Evolutionary conservation across 371 early-diverging fungal genomes (phyloP).

Genomic region (Cokeromyces recurvatus): DNA sequence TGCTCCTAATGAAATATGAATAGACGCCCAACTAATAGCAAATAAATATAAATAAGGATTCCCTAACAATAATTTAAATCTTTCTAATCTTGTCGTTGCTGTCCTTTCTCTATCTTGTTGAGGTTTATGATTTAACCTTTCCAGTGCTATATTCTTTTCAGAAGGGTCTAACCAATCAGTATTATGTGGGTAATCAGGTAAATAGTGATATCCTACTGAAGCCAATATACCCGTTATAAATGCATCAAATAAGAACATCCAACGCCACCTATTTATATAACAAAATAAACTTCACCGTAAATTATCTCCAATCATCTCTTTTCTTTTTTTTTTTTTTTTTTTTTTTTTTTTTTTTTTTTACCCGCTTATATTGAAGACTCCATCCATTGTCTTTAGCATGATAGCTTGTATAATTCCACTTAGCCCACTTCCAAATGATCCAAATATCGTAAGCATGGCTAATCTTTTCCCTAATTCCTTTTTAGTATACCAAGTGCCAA

Average conservation of each 20-base stretch:
- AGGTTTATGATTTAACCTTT: slow-evolving; percentile 7
- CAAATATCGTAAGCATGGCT: slow-evolving; percentile 37
- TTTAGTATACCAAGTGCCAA: slow-evolving; percentile 51
- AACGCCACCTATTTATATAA: slow-evolving; percentile 33
- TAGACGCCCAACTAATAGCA: slow-evolving; percentile 33
- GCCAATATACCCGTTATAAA: slow-evolving; percentile 28
- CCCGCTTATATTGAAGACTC: slow-evolving; percentile 42
- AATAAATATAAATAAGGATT: slow-evolving; percentile 38
- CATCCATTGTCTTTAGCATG: slow-evolving; percentile 44
- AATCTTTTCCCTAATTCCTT: slow-evolving; percentile 37
- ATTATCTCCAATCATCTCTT: neutral
- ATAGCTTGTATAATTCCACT: slow-evolving; percentile 44
- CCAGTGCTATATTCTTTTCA: slow-evolving; percentile 26
- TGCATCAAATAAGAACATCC: slow-evolving; percentile 46
- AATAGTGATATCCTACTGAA: slow-evolving; percentile 20
- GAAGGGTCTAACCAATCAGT: slow-evolving; percentile 34
- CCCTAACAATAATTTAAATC: slow-evolving; percentile 7
- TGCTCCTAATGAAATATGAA: slow-evolving; percentile 35
- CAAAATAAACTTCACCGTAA: neutral
- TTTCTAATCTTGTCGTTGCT: slow-evolving; percentile 1
- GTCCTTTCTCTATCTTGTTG: neutral
- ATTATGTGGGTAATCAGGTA: slow-evolving; percentile 44
- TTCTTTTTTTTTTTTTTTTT: no score
- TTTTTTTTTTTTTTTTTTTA: no score
- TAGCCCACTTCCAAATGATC: slow-evolving; percentile 35